Conservation (phyloP, 2,329 filamentous ascomycete species). For the Macroventuria anomochaeta region DNA sequence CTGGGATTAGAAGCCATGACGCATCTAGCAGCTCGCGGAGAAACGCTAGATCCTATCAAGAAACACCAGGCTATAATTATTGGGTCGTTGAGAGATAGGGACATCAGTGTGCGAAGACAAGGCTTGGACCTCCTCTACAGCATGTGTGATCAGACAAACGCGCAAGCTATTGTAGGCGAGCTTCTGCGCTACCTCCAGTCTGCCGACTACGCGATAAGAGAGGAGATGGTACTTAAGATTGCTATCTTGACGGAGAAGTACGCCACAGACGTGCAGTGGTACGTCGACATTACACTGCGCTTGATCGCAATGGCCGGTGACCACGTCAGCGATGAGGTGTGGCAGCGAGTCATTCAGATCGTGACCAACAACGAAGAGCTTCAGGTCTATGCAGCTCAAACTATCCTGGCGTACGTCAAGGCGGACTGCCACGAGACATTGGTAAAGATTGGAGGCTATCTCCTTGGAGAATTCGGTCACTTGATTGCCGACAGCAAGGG, state of each 20-base stretch:
- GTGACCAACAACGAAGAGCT: slow-evolving; percentile 99
- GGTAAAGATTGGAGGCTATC: slow-evolving; percentile 96
- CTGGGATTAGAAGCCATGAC: slow-evolving; percentile 97
- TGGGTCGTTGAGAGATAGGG: slow-evolving; percentile 89
- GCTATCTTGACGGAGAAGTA: slow-evolving; percentile 98
- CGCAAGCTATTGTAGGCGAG: slow-evolving; percentile 90
- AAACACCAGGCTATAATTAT: slow-evolving; percentile 97
- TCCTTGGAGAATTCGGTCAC: slow-evolving; percentile 96
- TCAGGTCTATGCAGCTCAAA: slow-evolving; percentile 94
- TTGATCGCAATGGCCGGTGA: slow-evolving; percentile 96
- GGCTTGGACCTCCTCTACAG: slow-evolving; percentile 96
- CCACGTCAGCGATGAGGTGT: slow-evolving; percentile 98
- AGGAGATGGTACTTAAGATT: slow-evolving; percentile 99
- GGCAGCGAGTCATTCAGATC: slow-evolving; percentile 98
- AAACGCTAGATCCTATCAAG: slow-evolving; percentile 96
- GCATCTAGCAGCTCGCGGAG: slow-evolving; percentile 89
- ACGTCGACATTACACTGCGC: slow-evolving; percentile 94
- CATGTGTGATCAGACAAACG: slow-evolving; percentile 98
- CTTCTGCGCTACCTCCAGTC: slow-evolving; percentile 93
- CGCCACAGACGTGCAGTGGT: slow-evolving; percentile 98
- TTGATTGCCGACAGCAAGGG: slow-evolving; percentile 89
- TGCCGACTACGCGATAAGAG: slow-evolving; percentile 95
- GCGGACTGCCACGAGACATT: slow-evolving; percentile 96
- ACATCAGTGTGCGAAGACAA: slow-evolving; percentile 96
- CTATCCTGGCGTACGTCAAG: slow-evolving; percentile 90